A percentile compares a stretch with the other conserved stretches of the same genome.
Conservation (phyloP, 176 grass and related monocot species). For the Oryza glaberrima region DNA sequence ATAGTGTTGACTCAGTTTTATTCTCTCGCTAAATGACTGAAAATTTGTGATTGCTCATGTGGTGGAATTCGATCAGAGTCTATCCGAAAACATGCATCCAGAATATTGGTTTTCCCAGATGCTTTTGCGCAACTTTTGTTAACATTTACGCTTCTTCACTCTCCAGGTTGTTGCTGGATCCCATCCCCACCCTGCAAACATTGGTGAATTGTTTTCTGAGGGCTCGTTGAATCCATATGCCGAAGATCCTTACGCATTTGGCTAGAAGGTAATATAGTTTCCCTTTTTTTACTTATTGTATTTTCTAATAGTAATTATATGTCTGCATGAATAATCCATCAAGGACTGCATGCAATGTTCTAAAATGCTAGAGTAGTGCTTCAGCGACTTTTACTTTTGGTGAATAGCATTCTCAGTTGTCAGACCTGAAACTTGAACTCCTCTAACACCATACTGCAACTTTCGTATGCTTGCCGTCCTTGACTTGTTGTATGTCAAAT, state of each 20-base stretch:
- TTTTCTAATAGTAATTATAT: neutral
- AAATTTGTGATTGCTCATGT: slow-evolving; percentile 10
- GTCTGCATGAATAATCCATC: neutral
- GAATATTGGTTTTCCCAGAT: neutral
- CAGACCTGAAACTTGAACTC: slow-evolving; percentile 28
- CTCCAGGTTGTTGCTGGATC: slow-evolving; percentile 56
- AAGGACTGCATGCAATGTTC: neutral
- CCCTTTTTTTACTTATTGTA: neutral
- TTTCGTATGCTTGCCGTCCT: neutral
- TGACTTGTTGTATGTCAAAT: neutral
- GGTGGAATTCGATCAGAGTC: neutral
- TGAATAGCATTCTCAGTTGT: slow-evolving; percentile 29
- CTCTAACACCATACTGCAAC: neutral
- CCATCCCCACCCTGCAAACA: slow-evolving; percentile 60
- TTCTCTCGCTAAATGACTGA: neutral
- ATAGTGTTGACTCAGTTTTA: neutral
- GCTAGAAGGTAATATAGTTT: slow-evolving; percentile 66
- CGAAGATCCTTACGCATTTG: slow-evolving; percentile 95
- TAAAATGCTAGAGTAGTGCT: slow-evolving; percentile 3
- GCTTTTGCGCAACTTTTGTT: slow-evolving; percentile 15
- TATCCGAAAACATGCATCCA: slow-evolving; percentile 8
- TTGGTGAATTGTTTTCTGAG: slow-evolving; percentile 94
- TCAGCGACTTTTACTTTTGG: slow-evolving; percentile 7
- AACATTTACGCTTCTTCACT: slow-evolving; percentile 14
- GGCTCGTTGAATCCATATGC: slow-evolving; percentile 95